Conservation (phyloP, 2,329 filamentous ascomycete genomes). For the Clonostachys solani region DNA sequence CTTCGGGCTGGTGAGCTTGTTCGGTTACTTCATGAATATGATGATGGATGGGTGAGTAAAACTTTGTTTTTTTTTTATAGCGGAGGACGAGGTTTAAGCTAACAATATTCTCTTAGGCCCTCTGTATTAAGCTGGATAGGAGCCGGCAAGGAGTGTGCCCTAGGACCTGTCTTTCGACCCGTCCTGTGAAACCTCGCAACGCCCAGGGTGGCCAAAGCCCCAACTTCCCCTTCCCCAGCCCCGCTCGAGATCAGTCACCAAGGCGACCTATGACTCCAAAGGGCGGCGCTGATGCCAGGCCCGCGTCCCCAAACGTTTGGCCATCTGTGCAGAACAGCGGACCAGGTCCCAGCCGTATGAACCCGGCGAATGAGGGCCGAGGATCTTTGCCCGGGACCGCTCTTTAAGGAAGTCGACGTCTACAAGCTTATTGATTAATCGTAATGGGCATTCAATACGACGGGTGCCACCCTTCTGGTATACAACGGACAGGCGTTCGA, state of each 20-base stretch:
- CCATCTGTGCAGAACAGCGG: slow-evolving; percentile 30
- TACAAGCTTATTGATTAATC: not conserved
- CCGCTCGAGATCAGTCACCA: slow-evolving; percentile 20
- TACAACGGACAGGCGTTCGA: not conserved
- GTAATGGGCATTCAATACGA: not conserved
- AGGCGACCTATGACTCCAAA: slow-evolving; percentile 27
- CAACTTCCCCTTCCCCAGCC: slow-evolving; percentile 35
- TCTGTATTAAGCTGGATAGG: slow-evolving; percentile 86
- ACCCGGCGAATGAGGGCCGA: slow-evolving; percentile 21
- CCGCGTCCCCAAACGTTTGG: slow-evolving; percentile 9
- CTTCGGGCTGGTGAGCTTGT: slow-evolving; percentile 80
- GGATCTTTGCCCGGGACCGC: not conserved
- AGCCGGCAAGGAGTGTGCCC: slow-evolving; percentile 91
- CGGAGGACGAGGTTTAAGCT: slow-evolving; percentile 8
- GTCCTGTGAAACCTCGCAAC: slow-evolving; percentile 81
- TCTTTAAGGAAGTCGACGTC: not conserved
- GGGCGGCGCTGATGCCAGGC: too few species aligned
- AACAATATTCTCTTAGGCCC: slow-evolving; percentile 54
- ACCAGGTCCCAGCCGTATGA: slow-evolving; percentile 32
- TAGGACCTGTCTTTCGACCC: slow-evolving; percentile 86
- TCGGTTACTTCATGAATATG: slow-evolving; percentile 88
- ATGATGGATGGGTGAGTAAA: slow-evolving; percentile 91
- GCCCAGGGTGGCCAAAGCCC: slow-evolving; percentile 34
- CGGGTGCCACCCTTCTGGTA: not conserved
- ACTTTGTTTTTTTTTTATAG: not conserved